Conservation (phyloP, 2,329 filamentous ascomycete species). For the Periconia sp. region DNA sequence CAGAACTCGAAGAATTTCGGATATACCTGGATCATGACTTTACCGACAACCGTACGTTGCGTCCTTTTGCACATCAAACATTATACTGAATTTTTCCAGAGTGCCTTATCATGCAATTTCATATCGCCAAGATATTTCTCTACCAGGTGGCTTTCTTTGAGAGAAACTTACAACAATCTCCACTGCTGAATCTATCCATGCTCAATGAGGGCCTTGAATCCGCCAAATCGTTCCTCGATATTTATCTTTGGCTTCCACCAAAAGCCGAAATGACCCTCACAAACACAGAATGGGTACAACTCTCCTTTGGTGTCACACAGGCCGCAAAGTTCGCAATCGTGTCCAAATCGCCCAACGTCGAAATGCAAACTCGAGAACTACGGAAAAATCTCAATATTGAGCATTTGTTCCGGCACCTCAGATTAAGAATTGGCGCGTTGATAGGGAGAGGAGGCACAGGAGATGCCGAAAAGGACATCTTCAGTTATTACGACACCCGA, state of each 20-base stretch:
- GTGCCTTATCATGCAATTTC: slow-evolving; percentile 44
- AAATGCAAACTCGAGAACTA: slow-evolving; percentile 25
- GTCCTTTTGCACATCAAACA: neutral
- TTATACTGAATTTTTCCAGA: slow-evolving; percentile 20
- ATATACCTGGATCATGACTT: slow-evolving; percentile 28
- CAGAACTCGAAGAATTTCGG: slow-evolving; percentile 38
- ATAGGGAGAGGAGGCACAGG: slow-evolving; percentile 22
- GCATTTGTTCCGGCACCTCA: slow-evolving; percentile 28
- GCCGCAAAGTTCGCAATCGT: slow-evolving; percentile 34
- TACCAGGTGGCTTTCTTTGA: slow-evolving; percentile 44
- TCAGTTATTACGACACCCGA: slow-evolving; percentile 26
- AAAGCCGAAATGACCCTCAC: slow-evolving; percentile 40
- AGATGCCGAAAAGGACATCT: slow-evolving; percentile 29
- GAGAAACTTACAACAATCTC: slow-evolving; percentile 28
- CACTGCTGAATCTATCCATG: slow-evolving; percentile 26
- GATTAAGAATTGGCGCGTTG: slow-evolving; percentile 27
- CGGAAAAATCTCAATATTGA: slow-evolving; percentile 30
- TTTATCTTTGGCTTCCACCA: slow-evolving; percentile 39
- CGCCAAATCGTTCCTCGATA: slow-evolving; percentile 33
- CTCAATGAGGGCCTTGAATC: slow-evolving; percentile 25
- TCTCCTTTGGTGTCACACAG: slow-evolving; percentile 39
- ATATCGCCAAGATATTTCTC: slow-evolving; percentile 43
- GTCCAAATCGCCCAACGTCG: slow-evolving; percentile 24
- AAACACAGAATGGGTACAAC: slow-evolving; percentile 46
- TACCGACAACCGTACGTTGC: slow-evolving; percentile 31